Conservation (phyloP, 495 filamentous ascomycete species). For the Penicillium riverlandense region DNA sequence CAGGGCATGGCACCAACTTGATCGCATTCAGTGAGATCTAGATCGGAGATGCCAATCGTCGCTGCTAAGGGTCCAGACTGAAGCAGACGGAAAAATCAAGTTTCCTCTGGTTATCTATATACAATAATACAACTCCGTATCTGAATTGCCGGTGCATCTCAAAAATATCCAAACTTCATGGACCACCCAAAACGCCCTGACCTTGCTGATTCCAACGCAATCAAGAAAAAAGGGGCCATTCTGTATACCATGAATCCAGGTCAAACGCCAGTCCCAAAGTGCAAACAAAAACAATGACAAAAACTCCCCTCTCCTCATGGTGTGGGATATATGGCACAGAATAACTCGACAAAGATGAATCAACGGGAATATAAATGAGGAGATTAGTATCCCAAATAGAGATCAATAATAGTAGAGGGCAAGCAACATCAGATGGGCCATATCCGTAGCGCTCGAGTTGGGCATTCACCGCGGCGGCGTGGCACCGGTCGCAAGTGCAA, state of each 20-base stretch:
- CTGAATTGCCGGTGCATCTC: constrained; percentile 4
- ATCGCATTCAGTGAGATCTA: neutral
- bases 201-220: constrained; percentile 5
- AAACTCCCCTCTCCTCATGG: constrained; percentile 7
- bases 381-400: constrained; percentile 7
- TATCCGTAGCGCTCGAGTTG: neutral
- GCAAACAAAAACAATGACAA: constrained; percentile 1
- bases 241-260: constrained; percentile 21
- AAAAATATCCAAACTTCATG: constrained; percentile 1
- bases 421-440: too few species aligned
- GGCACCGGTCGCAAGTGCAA: constrained; percentile 21
- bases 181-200: constrained; percentile 7
- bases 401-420: neutral
- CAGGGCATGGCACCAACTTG: neutral
- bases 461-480: constrained; percentile 22
- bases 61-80: constrained; percentile 54
- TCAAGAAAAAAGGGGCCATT: constrained; percentile 19
- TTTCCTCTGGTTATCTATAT: constrained; percentile 18
- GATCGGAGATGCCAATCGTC: constrained; percentile 1
- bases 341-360: constrained; percentile 1
- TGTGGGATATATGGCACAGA: constrained; percentile 18
- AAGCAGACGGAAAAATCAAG: constrained; percentile 11
- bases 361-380: neutral
- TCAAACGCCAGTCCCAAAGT: constrained; percentile 14
- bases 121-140: constrained; percentile 17